phyloP scores from a whole-genome alignment of 371 early-diverging fungal genomes.

The Mortierella sp. region DNA sequence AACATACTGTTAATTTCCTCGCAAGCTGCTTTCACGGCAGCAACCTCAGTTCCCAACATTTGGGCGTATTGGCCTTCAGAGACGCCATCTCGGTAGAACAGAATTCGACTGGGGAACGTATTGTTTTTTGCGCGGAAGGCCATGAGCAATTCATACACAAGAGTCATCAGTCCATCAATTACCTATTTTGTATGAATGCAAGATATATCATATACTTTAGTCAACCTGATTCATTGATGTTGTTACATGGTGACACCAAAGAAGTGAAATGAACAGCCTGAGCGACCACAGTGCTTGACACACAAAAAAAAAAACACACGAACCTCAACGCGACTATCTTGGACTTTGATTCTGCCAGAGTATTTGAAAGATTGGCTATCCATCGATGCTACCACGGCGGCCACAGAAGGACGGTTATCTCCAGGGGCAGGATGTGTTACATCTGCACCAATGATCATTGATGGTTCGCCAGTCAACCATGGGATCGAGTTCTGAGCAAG shows the following conservation, averaged over 20 bases:
- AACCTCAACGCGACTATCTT: slow-evolving; percentile 74
- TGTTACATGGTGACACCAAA: too few species aligned
- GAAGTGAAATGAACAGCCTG: too few species aligned
- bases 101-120: slow-evolving; percentile 60
- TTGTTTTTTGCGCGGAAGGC: slow-evolving; percentile 53
- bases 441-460: slow-evolving; percentile 75
- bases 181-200: slow-evolving; percentile 30
- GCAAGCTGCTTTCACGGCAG: slow-evolving; percentile 58
- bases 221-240: too few species aligned
- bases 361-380: slow-evolving; percentile 77
- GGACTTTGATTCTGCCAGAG: slow-evolving; percentile 72
- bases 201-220: too few species aligned
- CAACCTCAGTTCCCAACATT: slow-evolving; percentile 67
- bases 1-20: slow-evolving; percentile 39
- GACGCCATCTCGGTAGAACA: slow-evolving; percentile 85
- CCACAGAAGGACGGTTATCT: slow-evolving; percentile 55
- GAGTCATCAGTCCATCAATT: slow-evolving; percentile 62
- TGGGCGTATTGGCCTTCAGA: slow-evolving; percentile 74
- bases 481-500: slow-evolving; percentile 43
- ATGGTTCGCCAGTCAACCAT: slow-evolving; percentile 53
- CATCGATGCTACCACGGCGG: slow-evolving; percentile 63
- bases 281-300: not conserved
- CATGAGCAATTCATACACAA: slow-evolving; percentile 61
- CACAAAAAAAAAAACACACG: not conserved
- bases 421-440: slow-evolving; percentile 70